Evolutionary conservation across 2,329 filamentous ascomycete species (phyloP), one percentile per base, ranked within the genome.

Genomic region (Cercospora sesami): DNA sequence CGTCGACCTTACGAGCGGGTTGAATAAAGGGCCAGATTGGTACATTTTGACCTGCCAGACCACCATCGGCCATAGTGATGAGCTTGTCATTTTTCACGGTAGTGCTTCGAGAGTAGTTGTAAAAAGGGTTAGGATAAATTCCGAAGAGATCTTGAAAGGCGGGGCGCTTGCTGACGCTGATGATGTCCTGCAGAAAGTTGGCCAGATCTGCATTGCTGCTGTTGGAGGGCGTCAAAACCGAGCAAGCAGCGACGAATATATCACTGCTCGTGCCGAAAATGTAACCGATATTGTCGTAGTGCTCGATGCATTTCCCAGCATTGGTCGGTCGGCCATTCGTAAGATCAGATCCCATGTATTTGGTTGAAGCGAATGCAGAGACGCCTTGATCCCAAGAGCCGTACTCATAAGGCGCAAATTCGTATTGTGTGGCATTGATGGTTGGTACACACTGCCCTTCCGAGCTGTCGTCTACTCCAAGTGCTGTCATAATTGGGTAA

Each of bases 321-420:
- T 67, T 62, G 9, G 69, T 74, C 2, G 81, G 78, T 2, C 68
- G 55, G 70, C 89, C 89, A 60, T 81, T 80, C 70, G 79, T 79
- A 69, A 90, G 85, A 68, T 84, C 81, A 60, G 87, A 87, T 30
- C 87, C 89, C 28, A 90, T 82, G 75, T 87, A 91, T 65, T 82
- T 78, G 1, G 86, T 86, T 3, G 84, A 85, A 9, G 82, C 86
- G 74, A 91, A 91, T 42, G 87, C 88, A 55, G 80, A 82, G 7
- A 88, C 82, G 9, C 85, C 86, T 0, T 80, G 79, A 75, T 91
- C 89, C 80, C 85, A 90, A 18, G 83, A 85, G 69, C 89, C 89
- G 69, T 90, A 86, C 76, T 91, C 89, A 78, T 84, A 90, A 1
- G 89, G 87, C 68, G 82, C 84, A 77, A 91, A 87, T 73, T 91